Percentiles rank a stretch among this genome's conserved stretches.
Conservation (phyloP, 2,329 filamentous ascomycete genomes). For the Trichoderma brevicompactum region DNA sequence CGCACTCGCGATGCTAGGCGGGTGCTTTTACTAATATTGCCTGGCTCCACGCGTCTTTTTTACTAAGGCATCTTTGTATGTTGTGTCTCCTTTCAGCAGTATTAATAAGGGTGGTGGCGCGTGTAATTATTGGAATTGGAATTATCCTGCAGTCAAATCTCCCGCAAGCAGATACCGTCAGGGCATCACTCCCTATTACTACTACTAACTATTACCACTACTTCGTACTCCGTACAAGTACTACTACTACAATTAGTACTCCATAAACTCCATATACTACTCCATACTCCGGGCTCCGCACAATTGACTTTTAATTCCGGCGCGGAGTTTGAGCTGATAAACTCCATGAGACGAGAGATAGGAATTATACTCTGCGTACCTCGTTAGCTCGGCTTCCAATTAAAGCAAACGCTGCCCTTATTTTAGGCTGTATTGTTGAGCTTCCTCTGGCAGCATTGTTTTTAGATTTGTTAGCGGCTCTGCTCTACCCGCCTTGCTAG, state of each 20-base stretch:
- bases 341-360: background rate
- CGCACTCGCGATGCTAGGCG: background rate
- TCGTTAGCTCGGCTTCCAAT: background rate
- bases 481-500: conserved; percentile 13
- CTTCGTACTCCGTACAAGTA: no score
- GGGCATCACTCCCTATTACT: background rate
- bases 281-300: no score
- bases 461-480: conserved; percentile 19
- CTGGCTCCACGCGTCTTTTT: background rate
- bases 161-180: conserved; percentile 1
- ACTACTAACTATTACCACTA: no score
- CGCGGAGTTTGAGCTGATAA: no score
- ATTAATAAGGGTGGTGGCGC: background rate
- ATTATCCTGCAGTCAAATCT: background rate
- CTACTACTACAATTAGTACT: no score
- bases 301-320: no score
- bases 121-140: background rate
- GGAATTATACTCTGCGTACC: background rate
- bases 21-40: background rate
- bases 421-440: no score
- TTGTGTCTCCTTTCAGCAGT: background rate
- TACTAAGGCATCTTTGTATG: background rate
- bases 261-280: no score
- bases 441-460: no score
- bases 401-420: no score